Percentiles rank a stretch among this genome's conserved stretches.
These are phyloP conservation scores for Cryomyces minteri DNA, from an alignment of 495 filamentous ascomycete genomes.

Conservation along the genomic window DNA sequence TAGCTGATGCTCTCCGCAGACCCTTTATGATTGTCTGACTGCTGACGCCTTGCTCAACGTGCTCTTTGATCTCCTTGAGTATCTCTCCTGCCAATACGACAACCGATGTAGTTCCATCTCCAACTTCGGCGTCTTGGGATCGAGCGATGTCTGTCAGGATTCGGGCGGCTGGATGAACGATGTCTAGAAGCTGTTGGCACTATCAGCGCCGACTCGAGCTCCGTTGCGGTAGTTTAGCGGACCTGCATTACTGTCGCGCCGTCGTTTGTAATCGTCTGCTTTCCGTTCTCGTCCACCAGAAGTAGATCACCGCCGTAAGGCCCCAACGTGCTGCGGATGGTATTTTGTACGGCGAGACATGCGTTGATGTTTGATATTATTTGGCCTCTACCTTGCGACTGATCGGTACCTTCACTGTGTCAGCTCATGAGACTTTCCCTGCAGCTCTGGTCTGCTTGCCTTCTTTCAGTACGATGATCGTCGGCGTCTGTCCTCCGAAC, in stretches of 20 bases:
- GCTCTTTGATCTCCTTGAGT: slow-evolving; percentile 83
- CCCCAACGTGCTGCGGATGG: slow-evolving; percentile 88
- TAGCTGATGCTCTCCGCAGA: slow-evolving; percentile 49
- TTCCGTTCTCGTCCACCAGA: slow-evolving; percentile 87
- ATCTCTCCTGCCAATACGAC: slow-evolving; percentile 94
- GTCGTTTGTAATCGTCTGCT: slow-evolving; percentile 96
- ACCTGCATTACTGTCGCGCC: slow-evolving; percentile 99
- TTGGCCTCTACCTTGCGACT: slow-evolving; percentile 92
- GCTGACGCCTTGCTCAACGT: slow-evolving; percentile 92
- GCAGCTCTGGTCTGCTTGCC: slow-evolving; percentile 40
- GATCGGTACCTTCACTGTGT: slow-evolving; percentile 59
- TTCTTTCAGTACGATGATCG: slow-evolving; percentile 96
- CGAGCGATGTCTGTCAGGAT: slow-evolving; percentile 97
- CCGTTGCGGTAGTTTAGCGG: slow-evolving; percentile 7
- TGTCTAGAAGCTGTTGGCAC: slow-evolving; percentile 64
- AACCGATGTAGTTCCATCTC: slow-evolving; percentile 93
- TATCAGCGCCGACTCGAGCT: slow-evolving; percentile 5
- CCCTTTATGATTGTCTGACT: slow-evolving; percentile 96
- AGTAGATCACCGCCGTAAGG: slow-evolving; percentile 94
- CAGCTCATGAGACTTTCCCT: not conserved
- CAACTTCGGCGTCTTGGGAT: slow-evolving; percentile 97
- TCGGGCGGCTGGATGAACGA: slow-evolving; percentile 92
- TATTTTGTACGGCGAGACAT: slow-evolving; percentile 90
- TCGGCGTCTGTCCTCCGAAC: slow-evolving; percentile 95
- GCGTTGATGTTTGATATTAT: slow-evolving; percentile 98